These are phyloP conservation scores for Dillenia suffruticosa DNA, from an alignment of 164 flowering plant genomes.

Conservation along the genomic window DNA sequence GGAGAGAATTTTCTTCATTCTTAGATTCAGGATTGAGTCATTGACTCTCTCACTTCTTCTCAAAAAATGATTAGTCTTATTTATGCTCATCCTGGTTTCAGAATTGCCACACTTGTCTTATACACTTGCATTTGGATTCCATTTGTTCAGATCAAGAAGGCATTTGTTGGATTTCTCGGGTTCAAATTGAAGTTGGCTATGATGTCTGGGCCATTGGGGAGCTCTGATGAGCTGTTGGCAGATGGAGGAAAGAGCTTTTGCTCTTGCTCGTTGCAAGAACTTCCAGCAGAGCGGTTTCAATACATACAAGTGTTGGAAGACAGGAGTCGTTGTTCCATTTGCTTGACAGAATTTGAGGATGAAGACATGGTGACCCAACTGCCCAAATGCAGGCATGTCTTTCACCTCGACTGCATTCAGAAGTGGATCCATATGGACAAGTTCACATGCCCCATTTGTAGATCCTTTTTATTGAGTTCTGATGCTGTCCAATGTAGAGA, in stretches of 20 bases:
- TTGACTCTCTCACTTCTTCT: no score
- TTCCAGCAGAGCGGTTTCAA: constrained; percentile 17
- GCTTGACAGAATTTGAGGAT: constrained; percentile 42
- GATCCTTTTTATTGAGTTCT: constrained; percentile 14
- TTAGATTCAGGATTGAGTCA: no score
- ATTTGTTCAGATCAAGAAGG: constrained; percentile 14
- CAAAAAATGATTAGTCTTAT: constrained; percentile 18
- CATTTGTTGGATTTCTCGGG: constrained; percentile 5
- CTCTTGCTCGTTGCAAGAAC: not conserved
- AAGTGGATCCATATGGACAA: constrained; percentile 37
- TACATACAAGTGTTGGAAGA: constrained; percentile 20
- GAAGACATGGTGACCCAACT: constrained; percentile 47
- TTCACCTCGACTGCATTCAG: constrained; percentile 42
- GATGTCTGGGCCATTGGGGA: not conserved
- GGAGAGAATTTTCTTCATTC: no score
- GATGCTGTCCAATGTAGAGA: no score
- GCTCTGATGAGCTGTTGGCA: not conserved
- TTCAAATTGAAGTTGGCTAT: not conserved
- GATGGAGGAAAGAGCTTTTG: no score
- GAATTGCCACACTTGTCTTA: constrained; percentile 25
- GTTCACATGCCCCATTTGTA: constrained; percentile 61
- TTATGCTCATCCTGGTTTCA: constrained; percentile 9
- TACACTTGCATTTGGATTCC: constrained; percentile 41
- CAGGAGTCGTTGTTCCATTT: constrained; percentile 35
- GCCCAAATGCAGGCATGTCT: constrained; percentile 39